Conservation (phyloP, 305 asterid species). For the Ilex paraguariensis region DNA sequence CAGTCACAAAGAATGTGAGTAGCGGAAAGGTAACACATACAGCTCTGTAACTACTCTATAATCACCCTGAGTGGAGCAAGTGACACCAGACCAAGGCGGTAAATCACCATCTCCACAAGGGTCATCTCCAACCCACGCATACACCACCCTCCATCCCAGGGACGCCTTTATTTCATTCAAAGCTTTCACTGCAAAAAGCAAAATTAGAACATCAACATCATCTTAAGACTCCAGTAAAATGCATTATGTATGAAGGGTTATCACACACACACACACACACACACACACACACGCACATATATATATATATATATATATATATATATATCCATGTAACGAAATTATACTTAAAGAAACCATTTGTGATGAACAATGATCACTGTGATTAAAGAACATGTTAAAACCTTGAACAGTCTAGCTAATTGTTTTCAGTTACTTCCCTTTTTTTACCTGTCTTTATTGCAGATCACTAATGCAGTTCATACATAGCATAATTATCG, state of each 20-base stretch:
- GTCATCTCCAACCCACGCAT: conserved; percentile 98
- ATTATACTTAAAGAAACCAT: too few species aligned
- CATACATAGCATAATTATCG: too few species aligned
- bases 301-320: too few species aligned
- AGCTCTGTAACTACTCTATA: conserved; percentile 92
- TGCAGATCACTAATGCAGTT: too few species aligned
- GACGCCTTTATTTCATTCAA: conserved; percentile 94
- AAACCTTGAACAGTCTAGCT: too few species aligned
- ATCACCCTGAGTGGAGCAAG: conserved; percentile 83
- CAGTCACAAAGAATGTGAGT: too few species aligned
- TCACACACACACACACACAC: neutral
- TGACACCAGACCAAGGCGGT: conserved; percentile 98
- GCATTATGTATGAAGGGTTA: neutral
- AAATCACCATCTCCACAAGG: conserved; percentile 98
- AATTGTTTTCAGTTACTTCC: too few species aligned
- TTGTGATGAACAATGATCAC: too few species aligned
- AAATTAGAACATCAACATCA: neutral
- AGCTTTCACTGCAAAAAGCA: conserved; percentile 47
- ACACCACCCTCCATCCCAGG: conserved; percentile 98
- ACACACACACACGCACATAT: too few species aligned
- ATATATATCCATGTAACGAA: too few species aligned
- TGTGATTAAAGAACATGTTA: too few species aligned
- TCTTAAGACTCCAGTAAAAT: neutral
- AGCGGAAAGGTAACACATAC: conserved; percentile 45
- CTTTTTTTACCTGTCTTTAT: too few species aligned